These are phyloP conservation scores for Paradendryphiella salina DNA, from an alignment of 2,329 filamentous ascomycete species.

Conservation along the genomic window DNA sequence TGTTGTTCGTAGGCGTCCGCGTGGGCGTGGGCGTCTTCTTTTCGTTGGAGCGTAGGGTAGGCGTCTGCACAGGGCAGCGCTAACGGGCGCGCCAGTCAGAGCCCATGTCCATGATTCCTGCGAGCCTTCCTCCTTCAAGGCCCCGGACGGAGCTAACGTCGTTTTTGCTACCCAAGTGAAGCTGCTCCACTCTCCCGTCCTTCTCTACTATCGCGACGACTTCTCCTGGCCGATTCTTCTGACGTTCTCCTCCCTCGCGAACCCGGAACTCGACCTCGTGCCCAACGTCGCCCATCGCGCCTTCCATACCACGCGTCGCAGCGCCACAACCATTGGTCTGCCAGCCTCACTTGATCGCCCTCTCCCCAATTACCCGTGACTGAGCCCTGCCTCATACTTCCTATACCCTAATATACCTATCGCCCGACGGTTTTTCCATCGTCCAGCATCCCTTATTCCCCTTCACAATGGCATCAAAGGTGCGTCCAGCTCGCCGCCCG, in stretches of 20 bases:
- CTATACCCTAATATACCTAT: slow-evolving; percentile 8
- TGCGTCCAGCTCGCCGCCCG: slow-evolving; percentile 20
- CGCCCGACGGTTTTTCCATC: slow-evolving; percentile 1
- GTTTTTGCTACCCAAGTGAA: slow-evolving; percentile 33
- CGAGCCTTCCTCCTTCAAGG: slow-evolving; percentile 9
- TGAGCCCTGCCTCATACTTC: slow-evolving; percentile 3
- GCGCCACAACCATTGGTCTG: slow-evolving; percentile 9
- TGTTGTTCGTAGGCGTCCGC: slow-evolving; percentile 12
- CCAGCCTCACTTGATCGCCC: slow-evolving; percentile 6
- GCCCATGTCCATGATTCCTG: slow-evolving; percentile 5
- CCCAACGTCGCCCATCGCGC: slow-evolving; percentile 7
- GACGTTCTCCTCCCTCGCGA: slow-evolving; percentile 5
- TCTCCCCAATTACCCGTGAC: slow-evolving; percentile 3
- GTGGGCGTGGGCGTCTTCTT: slow-evolving; percentile 10
- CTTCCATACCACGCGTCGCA: slow-evolving; percentile 18
- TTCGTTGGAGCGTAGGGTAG: slow-evolving; percentile 21
- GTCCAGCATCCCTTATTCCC: slow-evolving; percentile 14
- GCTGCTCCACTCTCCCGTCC: slow-evolving; percentile 19
- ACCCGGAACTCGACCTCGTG: background rate
- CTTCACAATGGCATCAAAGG: slow-evolving; percentile 47
- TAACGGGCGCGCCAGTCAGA: slow-evolving; percentile 30
- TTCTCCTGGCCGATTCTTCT: slow-evolving; percentile 11
- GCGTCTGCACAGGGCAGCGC: slow-evolving; percentile 26
- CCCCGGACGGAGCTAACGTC: slow-evolving; percentile 25
- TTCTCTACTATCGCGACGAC: slow-evolving; percentile 12